Conservation (phyloP, 345 rosid genomes). For the Cardamine resedifolia region DNA sequence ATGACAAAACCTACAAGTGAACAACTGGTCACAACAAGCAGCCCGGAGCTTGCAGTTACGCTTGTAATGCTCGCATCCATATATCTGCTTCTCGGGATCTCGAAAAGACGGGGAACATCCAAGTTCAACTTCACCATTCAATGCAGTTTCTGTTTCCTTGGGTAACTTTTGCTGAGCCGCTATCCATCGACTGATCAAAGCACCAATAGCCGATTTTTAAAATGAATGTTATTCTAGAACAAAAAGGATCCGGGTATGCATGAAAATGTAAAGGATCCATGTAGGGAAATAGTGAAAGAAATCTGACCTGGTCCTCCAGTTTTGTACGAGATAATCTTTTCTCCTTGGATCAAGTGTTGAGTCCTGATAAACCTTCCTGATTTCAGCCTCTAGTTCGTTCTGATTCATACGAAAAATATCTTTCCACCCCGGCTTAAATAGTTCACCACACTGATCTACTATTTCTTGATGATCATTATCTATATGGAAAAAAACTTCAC, state of each 20-base stretch:
- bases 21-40: slow-evolving; percentile 72
- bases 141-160: slow-evolving; percentile 49
- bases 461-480: slow-evolving; percentile 57
- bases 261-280: not conserved
- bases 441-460: slow-evolving; percentile 63
- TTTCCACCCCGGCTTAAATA: slow-evolving; percentile 97
- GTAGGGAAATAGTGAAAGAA: slow-evolving; percentile 54
- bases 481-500: slow-evolving; percentile 31
- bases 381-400: slow-evolving; percentile 88
- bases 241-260: not conserved
- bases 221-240: slow-evolving; percentile 2
- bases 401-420: slow-evolving; percentile 95
- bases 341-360: slow-evolving; percentile 89
- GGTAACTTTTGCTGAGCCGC: slow-evolving; percentile 83
- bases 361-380: slow-evolving; percentile 84
- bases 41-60: slow-evolving; percentile 88
- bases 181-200: slow-evolving; percentile 69
- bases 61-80: slow-evolving; percentile 89
- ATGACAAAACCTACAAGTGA: slow-evolving; percentile 80
- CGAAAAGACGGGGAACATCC: slow-evolving; percentile 65
- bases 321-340: slow-evolving; percentile 79
- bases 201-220: slow-evolving; percentile 4
- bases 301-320: slow-evolving; percentile 76
- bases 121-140: slow-evolving; percentile 50
- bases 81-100: slow-evolving; percentile 64